Conservation (phyloP, 495 filamentous ascomycete genomes). For the Annulohypoxylon bovei region DNA sequence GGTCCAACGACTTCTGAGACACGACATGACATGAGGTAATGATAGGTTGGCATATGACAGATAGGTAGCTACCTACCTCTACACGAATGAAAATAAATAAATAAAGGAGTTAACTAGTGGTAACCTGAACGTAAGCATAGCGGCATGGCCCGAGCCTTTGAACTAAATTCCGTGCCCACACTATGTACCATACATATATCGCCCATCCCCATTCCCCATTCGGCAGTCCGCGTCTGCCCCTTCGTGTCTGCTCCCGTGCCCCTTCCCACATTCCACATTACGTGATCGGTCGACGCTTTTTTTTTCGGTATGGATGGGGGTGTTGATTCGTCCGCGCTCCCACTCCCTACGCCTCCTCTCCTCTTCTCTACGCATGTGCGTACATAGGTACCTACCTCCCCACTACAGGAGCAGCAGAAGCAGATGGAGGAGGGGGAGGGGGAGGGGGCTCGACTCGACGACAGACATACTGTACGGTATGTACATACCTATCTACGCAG, state of each 20-base stretch:
- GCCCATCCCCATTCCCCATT: conserved; percentile 4
- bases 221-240: background rate
- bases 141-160: conserved; percentile 7
- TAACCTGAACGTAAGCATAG: background rate
- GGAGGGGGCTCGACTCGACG: background rate
- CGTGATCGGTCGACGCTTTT: conserved; percentile 19
- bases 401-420: too few relatives aligned
- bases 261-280: conserved; percentile 8
- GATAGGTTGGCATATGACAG: background rate
- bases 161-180: background rate
- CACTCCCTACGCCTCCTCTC: background rate
- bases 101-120: background rate
- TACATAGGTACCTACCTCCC: too few relatives aligned
- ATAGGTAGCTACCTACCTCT: conserved; percentile 4
- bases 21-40: background rate
- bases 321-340: conserved; percentile 25
- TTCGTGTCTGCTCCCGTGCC: background rate
- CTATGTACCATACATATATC: background rate
- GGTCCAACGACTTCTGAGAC: background rate
- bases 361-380: too few relatives aligned
- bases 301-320: conserved; percentile 33
- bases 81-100: background rate
- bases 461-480: too few relatives aligned
- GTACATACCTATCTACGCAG: background rate
- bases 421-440: background rate